A percentile compares a stretch with the other conserved stretches of the same genome.
Evolutionary conservation across 2,329 filamentous ascomycete species (phyloP).

Genomic region (Cryphonectria japonica): DNA sequence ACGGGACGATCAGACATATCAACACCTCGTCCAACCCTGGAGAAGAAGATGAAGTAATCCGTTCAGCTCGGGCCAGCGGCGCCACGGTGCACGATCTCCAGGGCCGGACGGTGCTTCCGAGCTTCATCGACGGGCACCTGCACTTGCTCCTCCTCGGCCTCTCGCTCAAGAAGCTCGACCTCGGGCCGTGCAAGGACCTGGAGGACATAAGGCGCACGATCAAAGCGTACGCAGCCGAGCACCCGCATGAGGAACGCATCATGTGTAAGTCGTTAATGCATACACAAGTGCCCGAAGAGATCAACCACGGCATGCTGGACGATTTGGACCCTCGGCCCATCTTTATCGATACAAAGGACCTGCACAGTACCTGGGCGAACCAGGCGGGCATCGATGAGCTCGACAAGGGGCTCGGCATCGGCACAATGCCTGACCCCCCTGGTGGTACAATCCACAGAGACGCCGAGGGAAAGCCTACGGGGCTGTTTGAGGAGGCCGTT

Average conservation of each 20-base stretch:
- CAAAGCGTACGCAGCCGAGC: slow-evolving; percentile 45
- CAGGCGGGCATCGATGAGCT: slow-evolving; percentile 55
- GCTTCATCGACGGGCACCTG: slow-evolving; percentile 62
- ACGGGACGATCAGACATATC: slow-evolving; percentile 42
- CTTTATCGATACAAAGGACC: slow-evolving; percentile 59
- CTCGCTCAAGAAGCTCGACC: slow-evolving; percentile 54
- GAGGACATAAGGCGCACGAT: slow-evolving; percentile 54
- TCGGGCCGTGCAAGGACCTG: slow-evolving; percentile 51
- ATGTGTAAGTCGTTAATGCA: slow-evolving; percentile 61
- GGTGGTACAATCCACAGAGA: slow-evolving; percentile 58
- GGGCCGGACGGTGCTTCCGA: slow-evolving; percentile 51
- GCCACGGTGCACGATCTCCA: slow-evolving; percentile 41
- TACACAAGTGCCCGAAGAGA: slow-evolving; percentile 53
- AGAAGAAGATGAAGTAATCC: slow-evolving; percentile 31
- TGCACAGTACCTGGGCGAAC: slow-evolving; percentile 62
- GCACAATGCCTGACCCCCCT: slow-evolving; percentile 49
- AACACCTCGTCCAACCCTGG: slow-evolving; percentile 38
- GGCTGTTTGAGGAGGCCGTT: slow-evolving; percentile 58
- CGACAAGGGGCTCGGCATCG: slow-evolving; percentile 51
- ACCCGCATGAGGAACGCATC: slow-evolving; percentile 52
- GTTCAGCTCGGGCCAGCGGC: slow-evolving; percentile 34
- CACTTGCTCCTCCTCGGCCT: slow-evolving; percentile 60
- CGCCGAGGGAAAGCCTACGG: slow-evolving; percentile 48
- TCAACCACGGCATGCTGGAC: slow-evolving; percentile 55
- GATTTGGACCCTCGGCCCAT: slow-evolving; percentile 55